phyloP scores from a whole-genome alignment of 768 basidiomycete species.

The Amyloporia xantha region DNA sequence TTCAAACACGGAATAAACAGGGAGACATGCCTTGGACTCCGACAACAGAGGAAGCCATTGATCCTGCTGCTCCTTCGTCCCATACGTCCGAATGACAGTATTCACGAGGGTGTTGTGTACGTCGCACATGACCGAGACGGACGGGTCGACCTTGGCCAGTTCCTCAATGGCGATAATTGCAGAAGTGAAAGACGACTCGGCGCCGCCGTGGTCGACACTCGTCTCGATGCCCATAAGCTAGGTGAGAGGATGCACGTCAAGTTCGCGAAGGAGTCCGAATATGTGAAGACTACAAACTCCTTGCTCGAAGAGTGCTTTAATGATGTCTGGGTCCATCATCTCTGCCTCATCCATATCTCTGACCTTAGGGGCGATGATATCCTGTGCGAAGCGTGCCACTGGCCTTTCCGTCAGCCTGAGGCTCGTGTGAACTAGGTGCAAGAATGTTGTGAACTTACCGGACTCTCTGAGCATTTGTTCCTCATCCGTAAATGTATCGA shows the following conservation, averaged over 20 bases:
- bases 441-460: slow-evolving; percentile 42
- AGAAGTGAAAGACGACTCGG: slow-evolving; percentile 87
- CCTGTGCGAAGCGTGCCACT: slow-evolving; percentile 86
- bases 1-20: no score
- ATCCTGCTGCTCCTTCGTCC: slow-evolving; percentile 75
- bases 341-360: slow-evolving; percentile 98
- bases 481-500: slow-evolving; percentile 87
- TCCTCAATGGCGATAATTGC: slow-evolving; percentile 98
- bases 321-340: slow-evolving; percentile 81
- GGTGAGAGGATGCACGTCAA: not conserved
- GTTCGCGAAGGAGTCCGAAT: not conserved
- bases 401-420: no score
- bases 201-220: slow-evolving; percentile 71
- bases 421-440: no score
- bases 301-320: slow-evolving; percentile 89
- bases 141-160: slow-evolving; percentile 92
- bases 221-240: slow-evolving; percentile 99
- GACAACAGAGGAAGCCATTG: slow-evolving; percentile 85
- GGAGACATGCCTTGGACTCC: slow-evolving; percentile 54
- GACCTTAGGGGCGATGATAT: slow-evolving; percentile 87
- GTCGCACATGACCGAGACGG: slow-evolving; percentile 93
- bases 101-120: slow-evolving; percentile 99
- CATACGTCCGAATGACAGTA: slow-evolving; percentile 86
- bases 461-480: slow-evolving; percentile 91
- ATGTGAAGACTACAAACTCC: slow-evolving; percentile 71